These are phyloP conservation scores for Saturnispora ahearnii DNA, from an alignment of 805 yeast species.

Conservation along the genomic window DNA sequence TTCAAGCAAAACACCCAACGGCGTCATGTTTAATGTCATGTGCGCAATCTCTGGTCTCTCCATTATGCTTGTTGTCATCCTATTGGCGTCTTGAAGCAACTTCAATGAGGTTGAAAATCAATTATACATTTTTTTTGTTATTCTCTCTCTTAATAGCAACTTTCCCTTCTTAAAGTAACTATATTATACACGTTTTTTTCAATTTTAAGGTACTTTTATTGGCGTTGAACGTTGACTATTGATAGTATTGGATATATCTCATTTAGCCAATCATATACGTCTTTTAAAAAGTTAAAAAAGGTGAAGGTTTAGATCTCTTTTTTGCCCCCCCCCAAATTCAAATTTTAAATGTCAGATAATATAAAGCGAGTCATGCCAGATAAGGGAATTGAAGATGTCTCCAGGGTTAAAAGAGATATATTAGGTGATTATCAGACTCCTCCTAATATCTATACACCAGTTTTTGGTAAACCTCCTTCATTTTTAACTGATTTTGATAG, in stretches of 20 bases:
- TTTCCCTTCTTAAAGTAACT: not conserved
- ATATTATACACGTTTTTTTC: not conserved
- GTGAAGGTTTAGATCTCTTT: not conserved
- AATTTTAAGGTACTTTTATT: not conserved
- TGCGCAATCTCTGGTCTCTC: constrained; percentile 45
- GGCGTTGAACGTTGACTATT: not conserved
- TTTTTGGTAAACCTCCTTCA: not conserved
- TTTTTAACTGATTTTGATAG: not conserved
- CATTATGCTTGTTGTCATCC: not conserved
- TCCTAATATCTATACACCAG: constrained; percentile 1
- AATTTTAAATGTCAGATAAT: not conserved
- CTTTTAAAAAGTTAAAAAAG: not conserved
- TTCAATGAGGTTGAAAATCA: not conserved
- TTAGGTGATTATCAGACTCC: constrained; percentile 7
- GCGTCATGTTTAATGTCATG: constrained; percentile 58
- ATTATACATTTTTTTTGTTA: not conserved
- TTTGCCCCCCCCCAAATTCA: not conserved
- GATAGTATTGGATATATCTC: no score
- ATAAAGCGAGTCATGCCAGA: constrained; percentile 1
- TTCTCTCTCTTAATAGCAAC: not conserved
- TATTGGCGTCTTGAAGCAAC: not conserved
- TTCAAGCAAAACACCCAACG: constrained; percentile 50
- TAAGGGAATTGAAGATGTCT: not conserved
- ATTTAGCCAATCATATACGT: not conserved
- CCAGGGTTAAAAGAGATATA: not conserved